Percentiles rank a stretch among this genome's conserved stretches.
Conservation (phyloP, 2,329 filamentous ascomycete genomes). For the Penicillium sp. region DNA sequence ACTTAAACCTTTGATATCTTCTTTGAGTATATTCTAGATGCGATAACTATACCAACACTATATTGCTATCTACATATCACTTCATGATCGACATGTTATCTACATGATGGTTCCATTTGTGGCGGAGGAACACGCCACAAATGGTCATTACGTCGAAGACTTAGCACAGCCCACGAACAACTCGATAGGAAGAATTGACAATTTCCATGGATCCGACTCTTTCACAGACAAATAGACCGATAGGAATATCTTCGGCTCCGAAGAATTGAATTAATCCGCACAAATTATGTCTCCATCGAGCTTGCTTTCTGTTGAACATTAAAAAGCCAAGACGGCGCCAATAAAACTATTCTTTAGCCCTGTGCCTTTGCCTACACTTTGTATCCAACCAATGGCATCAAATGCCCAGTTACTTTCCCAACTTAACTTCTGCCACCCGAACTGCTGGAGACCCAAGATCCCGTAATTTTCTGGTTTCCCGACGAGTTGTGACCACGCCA, state of each 20-base stretch:
- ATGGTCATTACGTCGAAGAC: constrained; percentile 8
- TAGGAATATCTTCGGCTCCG: not conserved
- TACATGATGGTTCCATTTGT: not conserved
- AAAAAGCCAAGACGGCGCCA: not conserved
- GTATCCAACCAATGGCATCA: not conserved
- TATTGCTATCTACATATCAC: not conserved
- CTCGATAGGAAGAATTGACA: not conserved
- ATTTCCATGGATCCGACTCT: not conserved
- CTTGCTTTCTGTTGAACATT: not conserved
- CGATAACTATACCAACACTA: not conserved
- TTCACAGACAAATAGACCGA: not conserved
- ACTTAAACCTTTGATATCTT: not conserved
- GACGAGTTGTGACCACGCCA: not conserved
- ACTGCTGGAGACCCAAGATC: not conserved
- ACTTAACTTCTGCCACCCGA: constrained; percentile 5
- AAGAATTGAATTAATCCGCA: constrained; percentile 1
- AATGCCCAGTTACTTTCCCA: not conserved
- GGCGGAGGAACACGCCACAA: constrained; percentile 1
- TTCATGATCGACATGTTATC: not conserved
- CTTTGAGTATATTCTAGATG: not conserved
- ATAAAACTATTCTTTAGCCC: not conserved
- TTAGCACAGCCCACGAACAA: not conserved
- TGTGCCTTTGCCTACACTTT: not conserved
- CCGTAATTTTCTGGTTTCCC: not conserved
- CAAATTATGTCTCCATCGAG: not conserved